Evolutionary conservation across 1,284 basidiomycete species (phyloP).

Genomic region (Inonotus obliquus): DNA sequence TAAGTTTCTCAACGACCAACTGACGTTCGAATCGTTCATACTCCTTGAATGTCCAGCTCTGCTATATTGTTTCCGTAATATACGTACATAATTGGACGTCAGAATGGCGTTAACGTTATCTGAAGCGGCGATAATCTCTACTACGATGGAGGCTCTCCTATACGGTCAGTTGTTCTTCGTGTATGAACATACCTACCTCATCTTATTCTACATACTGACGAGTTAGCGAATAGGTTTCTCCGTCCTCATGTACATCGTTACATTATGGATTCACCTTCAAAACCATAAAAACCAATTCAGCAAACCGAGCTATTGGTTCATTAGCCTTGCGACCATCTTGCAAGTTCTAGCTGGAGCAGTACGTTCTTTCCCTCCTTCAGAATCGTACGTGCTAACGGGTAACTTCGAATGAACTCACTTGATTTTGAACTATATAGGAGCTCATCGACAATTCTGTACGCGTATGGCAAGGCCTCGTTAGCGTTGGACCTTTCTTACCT

Average conservation of each 20-base stretch:
- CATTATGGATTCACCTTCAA: neutral
- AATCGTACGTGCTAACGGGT: neutral
- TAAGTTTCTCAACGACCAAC: too few species aligned
- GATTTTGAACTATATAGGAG: neutral
- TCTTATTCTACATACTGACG: neutral
- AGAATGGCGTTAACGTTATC: neutral
- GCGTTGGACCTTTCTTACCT: neutral
- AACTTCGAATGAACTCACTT: neutral
- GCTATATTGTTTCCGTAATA: too few species aligned
- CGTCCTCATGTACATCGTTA: neutral
- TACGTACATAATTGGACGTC: too few species aligned
- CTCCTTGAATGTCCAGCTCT: too few species aligned
- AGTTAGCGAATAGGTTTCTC: neutral
- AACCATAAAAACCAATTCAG: neutral
- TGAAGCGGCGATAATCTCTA: neutral
- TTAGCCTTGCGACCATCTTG: neutral
- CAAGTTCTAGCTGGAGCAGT: neutral
- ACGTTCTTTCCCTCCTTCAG: neutral
- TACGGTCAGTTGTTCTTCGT: neutral
- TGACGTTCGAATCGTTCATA: too few species aligned
- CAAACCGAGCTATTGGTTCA: neutral
- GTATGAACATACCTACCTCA: neutral
- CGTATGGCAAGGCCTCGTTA: neutral
- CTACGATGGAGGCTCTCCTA: neutral
- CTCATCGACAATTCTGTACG: neutral